Percentiles rank a stretch among this genome's conserved stretches.
These are phyloP conservation scores for Penicillium paneum DNA, from an alignment of 2,329 filamentous ascomycete genomes.

Conservation along the genomic window DNA sequence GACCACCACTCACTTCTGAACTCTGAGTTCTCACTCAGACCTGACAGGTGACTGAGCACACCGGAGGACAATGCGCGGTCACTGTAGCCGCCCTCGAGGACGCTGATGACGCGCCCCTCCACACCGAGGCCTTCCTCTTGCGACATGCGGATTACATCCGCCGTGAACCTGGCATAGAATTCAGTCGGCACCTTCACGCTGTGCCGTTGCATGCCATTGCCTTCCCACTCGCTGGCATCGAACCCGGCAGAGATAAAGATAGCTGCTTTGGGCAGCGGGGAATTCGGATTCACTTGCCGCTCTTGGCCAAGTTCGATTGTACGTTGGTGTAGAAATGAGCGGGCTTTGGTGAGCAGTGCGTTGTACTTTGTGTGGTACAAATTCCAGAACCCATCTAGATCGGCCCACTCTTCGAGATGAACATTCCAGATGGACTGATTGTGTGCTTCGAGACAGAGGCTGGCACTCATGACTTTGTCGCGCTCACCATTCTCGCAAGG, in stretches of 20 bases:
- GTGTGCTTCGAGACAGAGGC: constrained; percentile 90
- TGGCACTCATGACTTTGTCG: constrained; percentile 90
- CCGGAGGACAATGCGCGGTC: constrained; percentile 86
- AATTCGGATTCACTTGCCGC: constrained; percentile 52
- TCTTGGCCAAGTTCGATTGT: constrained; percentile 61
- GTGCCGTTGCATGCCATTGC: constrained; percentile 89
- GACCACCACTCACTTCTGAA: constrained; percentile 75
- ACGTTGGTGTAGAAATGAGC: constrained; percentile 70
- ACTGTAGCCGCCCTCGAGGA: constrained; percentile 94
- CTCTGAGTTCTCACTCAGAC: constrained; percentile 58
- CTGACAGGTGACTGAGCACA: constrained; percentile 83
- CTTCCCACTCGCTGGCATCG: constrained; percentile 94
- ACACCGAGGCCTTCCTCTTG: constrained; percentile 73
- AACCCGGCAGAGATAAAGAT: constrained; percentile 97
- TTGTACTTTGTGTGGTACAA: constrained; percentile 79
- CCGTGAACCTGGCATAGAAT: constrained; percentile 88
- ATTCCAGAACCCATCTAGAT: constrained; percentile 72
- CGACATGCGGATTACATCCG: constrained; percentile 78
- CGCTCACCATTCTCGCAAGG: constrained; percentile 92
- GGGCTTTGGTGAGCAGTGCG: constrained; percentile 74
- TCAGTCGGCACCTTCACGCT: constrained; percentile 93
- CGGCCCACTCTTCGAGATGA: constrained; percentile 81
- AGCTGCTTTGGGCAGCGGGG: constrained; percentile 68
- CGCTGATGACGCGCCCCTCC: constrained; percentile 84
- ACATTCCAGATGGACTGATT: constrained; percentile 96